Base-by-base conservation (phyloP, 768 basidiomycete genomes). In the Serendipita indica region DNA sequence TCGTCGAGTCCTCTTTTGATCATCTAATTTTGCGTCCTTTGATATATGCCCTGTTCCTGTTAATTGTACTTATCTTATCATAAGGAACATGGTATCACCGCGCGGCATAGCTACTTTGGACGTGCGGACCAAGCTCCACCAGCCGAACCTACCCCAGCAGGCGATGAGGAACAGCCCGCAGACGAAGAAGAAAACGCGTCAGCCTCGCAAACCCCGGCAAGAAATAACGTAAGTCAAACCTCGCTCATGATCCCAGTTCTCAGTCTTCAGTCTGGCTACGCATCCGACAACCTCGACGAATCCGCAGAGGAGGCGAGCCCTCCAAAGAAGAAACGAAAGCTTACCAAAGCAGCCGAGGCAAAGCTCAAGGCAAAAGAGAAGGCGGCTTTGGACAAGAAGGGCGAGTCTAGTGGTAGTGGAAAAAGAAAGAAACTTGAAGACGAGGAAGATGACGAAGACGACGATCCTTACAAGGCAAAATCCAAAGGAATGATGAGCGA, bases 221-320 rank as follows among this genome's bases (percentile, higher is more conserved):
- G 18, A 27, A 14, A 63, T 60, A 39, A 56, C 16, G 39, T 18
- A 35, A 10, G 27, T 41, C 20, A 22, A 41, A 30, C 18, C n/a
- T n/a, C n/a, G n/a, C n/a, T n/a, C n/a, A n/a, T n/a, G n/a, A n/a
- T n/a, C n/a, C 58, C 32, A 27, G 30, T 33, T 52, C 27, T 39
- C 52, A 30, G 16, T 33, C 13, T 28, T 13, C 12, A 62, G 7
- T 58, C 73, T 3, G 82, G 74, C 0, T 86, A 84, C 66, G 77
- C 75, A 27, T 89, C 90, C 0, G 88, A 91, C 60, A 77, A 88
- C 43, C 74, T 90, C 3, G 86, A 91, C 63, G 82, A 80, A 20
- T 70, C 73, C 0, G 67, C 71, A 13, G 79, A 78, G 39, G 69
- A 71, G 33, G 20, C 30, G 13, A 37, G 60, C 37, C 67, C 78